These are phyloP conservation scores for Ophiosphaerella herpotricha DNA, from an alignment of 2,329 filamentous ascomycete genomes.

Conservation along the genomic window DNA sequence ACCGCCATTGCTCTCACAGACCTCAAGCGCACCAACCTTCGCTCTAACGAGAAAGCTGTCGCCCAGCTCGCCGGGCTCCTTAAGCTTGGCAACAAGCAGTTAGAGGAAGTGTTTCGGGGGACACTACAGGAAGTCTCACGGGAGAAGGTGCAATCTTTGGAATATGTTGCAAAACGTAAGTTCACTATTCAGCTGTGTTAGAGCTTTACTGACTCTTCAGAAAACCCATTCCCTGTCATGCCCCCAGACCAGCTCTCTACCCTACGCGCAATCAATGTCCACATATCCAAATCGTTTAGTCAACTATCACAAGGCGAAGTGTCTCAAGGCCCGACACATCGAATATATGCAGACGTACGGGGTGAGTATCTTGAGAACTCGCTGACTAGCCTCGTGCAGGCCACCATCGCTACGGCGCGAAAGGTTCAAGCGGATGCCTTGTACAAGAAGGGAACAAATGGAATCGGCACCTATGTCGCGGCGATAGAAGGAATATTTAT, in stretches of 20 bases:
- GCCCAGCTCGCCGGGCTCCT: slow-evolving; percentile 77
- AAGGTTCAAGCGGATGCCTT: slow-evolving; percentile 77
- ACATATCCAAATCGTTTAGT: slow-evolving; percentile 67
- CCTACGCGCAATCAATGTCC: slow-evolving; percentile 77
- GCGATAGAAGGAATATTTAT: slow-evolving; percentile 85
- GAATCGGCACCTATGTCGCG: slow-evolving; percentile 85
- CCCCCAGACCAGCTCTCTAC: slow-evolving; percentile 75
- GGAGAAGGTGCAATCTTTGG: slow-evolving; percentile 78
- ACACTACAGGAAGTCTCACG: slow-evolving; percentile 77
- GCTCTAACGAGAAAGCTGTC: slow-evolving; percentile 88
- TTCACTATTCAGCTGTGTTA: not conserved
- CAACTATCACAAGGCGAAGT: slow-evolving; percentile 51
- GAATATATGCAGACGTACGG: slow-evolving; percentile 83
- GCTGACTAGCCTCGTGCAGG: slow-evolving; percentile 82
- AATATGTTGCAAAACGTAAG: slow-evolving; percentile 87
- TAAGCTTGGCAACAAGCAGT: slow-evolving; percentile 76
- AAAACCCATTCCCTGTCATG: slow-evolving; percentile 77
- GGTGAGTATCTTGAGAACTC: slow-evolving; percentile 84
- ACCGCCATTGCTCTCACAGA: slow-evolving; percentile 82
- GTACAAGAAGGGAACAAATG: slow-evolving; percentile 87
- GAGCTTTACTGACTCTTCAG: slow-evolving; percentile 41
- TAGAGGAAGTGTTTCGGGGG: slow-evolving; percentile 83
- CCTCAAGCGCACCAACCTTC: slow-evolving; percentile 86
- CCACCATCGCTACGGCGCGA: slow-evolving; percentile 76
- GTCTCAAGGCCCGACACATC: slow-evolving; percentile 71